Evolutionary conservation across 140 eudicot genomes (phyloP).

Genomic region (Bidens hawaiensis): DNA sequence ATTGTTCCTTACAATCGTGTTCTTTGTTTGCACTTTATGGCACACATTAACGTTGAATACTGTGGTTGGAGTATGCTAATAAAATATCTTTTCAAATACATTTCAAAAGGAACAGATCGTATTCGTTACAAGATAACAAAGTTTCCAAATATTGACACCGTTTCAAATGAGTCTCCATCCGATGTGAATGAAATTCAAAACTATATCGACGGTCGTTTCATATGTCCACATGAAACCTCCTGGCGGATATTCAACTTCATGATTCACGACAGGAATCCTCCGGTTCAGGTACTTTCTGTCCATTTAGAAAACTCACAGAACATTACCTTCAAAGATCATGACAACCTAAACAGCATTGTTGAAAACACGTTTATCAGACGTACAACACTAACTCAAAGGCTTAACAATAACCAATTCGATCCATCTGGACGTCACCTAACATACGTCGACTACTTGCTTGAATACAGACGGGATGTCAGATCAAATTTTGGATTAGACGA

Average conservation of each 20-base stretch:
- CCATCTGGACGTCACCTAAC: not conserved
- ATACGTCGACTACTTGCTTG: not conserved
- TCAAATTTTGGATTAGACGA: not conserved
- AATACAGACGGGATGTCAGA: not conserved
- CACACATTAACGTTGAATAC: not conserved
- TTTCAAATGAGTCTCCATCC: no score
- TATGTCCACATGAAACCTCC: constrained; percentile 5
- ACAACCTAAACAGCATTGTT: not conserved
- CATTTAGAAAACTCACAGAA: not conserved
- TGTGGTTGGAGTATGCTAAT: not conserved
- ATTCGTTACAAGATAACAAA: not conserved
- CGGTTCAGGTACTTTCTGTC: not conserved
- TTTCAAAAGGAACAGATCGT: not conserved
- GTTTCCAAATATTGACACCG: not conserved
- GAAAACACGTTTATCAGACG: not conserved
- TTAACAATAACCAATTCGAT: not conserved
- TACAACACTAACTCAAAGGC: not conserved
- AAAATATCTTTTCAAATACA: not conserved
- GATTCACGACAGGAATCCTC: not conserved
- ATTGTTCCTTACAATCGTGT: not conserved
- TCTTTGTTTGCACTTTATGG: not conserved
- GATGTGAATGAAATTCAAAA: not conserved
- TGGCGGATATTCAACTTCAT: not conserved
- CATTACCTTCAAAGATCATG: not conserved
- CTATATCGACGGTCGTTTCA: not conserved